Conservation (phyloP, 306 rosid species). For the Trichosanthes truncata region DNA sequence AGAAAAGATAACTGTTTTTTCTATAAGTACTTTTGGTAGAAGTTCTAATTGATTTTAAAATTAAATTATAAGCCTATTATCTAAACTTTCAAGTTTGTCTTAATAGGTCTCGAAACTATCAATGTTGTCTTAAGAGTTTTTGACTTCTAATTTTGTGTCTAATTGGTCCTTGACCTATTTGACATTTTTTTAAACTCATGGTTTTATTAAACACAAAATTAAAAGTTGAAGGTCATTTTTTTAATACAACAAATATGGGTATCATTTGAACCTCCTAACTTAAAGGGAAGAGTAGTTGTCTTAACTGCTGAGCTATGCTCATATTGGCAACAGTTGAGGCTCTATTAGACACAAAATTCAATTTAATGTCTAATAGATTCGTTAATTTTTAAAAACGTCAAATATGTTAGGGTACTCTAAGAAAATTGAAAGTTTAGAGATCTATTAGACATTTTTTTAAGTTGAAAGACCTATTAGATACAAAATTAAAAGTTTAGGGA, state of each 20-base stretch:
- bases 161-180: too few species aligned
- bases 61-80: neutral
- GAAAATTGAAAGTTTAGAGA: neutral
- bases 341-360: neutral
- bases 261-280: too few species aligned
- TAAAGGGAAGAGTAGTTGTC: neutral
- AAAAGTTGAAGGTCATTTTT: neutral
- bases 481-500: neutral
- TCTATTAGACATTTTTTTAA: neutral
- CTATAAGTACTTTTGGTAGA: neutral
- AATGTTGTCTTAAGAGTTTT: too few species aligned
- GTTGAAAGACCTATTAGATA: neutral
- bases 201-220: too few species aligned
- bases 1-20: neutral
- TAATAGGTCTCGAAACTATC: neutral
- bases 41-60: neutral
- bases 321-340: neutral
- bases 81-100: neutral
- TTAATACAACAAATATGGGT: too few species aligned
- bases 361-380: neutral
- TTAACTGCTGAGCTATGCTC: neutral
- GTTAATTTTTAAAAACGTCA: too few species aligned
- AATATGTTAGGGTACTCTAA: neutral
- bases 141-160: too few species aligned
- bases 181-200: too few species aligned